Base-by-base conservation (phyloP, 805 yeast species). In the Myxozyma udenii region DNA sequence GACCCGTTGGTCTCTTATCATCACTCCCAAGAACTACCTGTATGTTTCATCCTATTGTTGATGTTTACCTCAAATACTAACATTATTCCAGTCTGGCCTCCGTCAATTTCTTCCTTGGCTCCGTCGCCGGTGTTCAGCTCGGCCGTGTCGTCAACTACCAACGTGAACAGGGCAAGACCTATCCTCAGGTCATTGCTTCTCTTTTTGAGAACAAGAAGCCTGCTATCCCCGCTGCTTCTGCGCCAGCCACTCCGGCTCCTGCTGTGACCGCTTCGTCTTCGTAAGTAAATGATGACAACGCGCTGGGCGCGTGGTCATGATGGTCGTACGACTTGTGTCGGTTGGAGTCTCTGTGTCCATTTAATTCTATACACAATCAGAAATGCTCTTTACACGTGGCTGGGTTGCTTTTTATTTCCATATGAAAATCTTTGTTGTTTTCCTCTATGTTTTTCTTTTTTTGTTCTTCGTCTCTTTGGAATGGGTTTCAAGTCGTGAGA, bases 1-100 rank as follows among this genome's bases (percentile, higher is more conserved):
- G 98, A 91, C 98, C 32, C 81, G 98, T 70, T 91, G 98, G 98
- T 89, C 96, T 14, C 79, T 90, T 71, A 93, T 90, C 58, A 91
- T 91, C 66, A 81, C 74, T 60, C 98, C 98, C 38, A 84, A 85
- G 72, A 91, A 91, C 71, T 76, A 78, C 62, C 73, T 93, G 55
- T 53, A 45, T 14, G 57, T 32, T 18, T 16, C 12, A 12, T 36
- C n/a, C 2, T 35, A 28, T 14, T 4, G 4, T n/a, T 16, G 24
- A 33, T 16, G 24, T 26, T 12, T 3, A 7, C 3, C 16, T 23
- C 19, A 40, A n/a, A 21, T 24, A 1, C 28, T 33, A 32, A 25
- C 37, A n/a, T 21, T 41, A 33, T 14, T 4, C 30, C 45, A 51
- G 55, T 41, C 76, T 93, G 61, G 98, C 98, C 3, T 81, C 91